phyloP scores from a whole-genome alignment of 306 rosid species.

The Trifolium fragiferum region DNA sequence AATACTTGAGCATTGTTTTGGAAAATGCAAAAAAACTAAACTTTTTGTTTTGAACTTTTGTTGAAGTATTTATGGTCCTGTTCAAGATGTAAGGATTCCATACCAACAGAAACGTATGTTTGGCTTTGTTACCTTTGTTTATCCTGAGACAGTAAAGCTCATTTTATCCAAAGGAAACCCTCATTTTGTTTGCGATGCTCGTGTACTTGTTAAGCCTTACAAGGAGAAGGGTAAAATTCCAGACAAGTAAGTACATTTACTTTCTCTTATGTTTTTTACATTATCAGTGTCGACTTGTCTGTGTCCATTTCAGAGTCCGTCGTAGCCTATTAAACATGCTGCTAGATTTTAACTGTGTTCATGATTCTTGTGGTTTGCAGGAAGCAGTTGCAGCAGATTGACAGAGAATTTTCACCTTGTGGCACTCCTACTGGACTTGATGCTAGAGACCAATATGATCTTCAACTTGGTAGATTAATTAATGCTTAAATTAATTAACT shows the following conservation, averaged over 20 bases:
- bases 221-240: conserved; percentile 99
- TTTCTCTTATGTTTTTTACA: background rate
- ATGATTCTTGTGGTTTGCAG: conserved; percentile 52
- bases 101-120: conserved; percentile 98
- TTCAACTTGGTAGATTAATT: conserved; percentile 72
- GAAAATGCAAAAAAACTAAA: background rate
- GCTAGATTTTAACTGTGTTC: conserved; percentile 30
- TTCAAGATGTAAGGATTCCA: conserved; percentile 98
- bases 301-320: background rate
- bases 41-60: background rate
- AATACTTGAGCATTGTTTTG: conserved; percentile 1
- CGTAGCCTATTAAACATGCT: background rate
- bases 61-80: conserved; percentile 87
- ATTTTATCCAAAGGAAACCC: conserved; percentile 96
- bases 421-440: conserved; percentile 92
- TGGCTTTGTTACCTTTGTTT: conserved; percentile 94
- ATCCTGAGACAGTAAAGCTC: conserved; percentile 89
- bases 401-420: conserved; percentile 89
- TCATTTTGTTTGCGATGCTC: conserved; percentile 96
- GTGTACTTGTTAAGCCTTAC: conserved; percentile 99
- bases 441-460: conserved; percentile 81
- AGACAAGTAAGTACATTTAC: conserved; percentile 92
- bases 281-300: background rate
- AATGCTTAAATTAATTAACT: background rate
- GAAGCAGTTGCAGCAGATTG: conserved; percentile 79